Evolutionary conservation across 1,139 yeast species (phyloP), one percentile per base, ranked within the genome.

Genomic region (Kluyveromyces sp.): DNA sequence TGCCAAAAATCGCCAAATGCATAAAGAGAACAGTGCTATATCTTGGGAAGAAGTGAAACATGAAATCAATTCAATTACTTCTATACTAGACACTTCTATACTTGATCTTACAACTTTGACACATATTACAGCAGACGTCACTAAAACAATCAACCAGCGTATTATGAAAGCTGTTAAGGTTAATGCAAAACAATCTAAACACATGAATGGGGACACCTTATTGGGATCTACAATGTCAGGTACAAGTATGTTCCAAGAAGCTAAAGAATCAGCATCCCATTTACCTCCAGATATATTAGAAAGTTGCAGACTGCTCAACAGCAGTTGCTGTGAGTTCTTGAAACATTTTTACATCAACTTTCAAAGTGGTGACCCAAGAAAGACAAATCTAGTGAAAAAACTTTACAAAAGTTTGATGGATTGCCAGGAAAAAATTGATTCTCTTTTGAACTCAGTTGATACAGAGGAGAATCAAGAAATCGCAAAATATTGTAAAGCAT

Each of bases 331-430:
- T 37, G 92, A 83, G 61, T 83, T 83, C 57, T 61, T 83, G 41
- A 74, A 79, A 48, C 90, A 83, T 60, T 83, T 83, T 59, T 83
- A 88, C 83, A 61, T 72, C 4, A 80, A 78, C 56, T 79, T 77
- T 55, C 74, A 74, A 52, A 75, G 80, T 31, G 78, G 79, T 8
- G 83, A 79, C 45, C 71, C 77, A 21, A 67, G 74, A 27, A 76
- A 75, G 50, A 79, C 77, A 7, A 54, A 58, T 1, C 68, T 70
- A 25, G 67, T 78, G 25, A 66, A 71, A 39, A 74, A 70, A 45
- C 65, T 79, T 35, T 77, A 73, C 46, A 67, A 65, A 31, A 72
- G 77, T 45, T 56, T 81, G 31, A 62, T 66, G 31, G 78, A 77
- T 50, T 78, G 67, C 41, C 50, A 51, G 8, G 50, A 50, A 3